Percentiles rank a stretch among this genome's conserved stretches.
These are phyloP conservation scores for Colletotrichum liriopes DNA, from an alignment of 2,329 filamentous ascomycete species.

Conservation along the genomic window DNA sequence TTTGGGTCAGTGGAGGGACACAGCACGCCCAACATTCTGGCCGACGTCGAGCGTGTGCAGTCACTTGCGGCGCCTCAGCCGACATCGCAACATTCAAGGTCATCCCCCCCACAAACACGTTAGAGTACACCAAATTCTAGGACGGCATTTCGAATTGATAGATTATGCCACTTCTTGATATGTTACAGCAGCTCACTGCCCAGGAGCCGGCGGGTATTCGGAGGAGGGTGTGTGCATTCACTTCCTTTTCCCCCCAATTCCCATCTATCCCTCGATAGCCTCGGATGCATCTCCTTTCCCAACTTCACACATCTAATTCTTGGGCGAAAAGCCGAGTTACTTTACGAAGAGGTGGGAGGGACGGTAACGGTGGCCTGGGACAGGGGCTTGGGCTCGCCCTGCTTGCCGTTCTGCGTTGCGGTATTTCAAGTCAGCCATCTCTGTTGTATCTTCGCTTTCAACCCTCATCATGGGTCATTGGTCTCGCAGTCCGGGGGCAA, in stretches of 20 bases:
- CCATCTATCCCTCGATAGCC: conserved; percentile 36
- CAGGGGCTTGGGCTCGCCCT: conserved; percentile 86
- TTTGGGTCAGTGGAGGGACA: conserved; percentile 40
- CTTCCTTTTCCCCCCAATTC: conserved; percentile 11
- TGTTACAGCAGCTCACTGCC: conserved; percentile 41
- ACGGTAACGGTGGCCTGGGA: conserved; percentile 67
- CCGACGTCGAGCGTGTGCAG: conserved; percentile 8
- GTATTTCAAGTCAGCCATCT: conserved; percentile 47
- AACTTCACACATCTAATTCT: conserved; percentile 18
- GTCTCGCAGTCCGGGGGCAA: conserved; percentile 3
- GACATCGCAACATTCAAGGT: conserved; percentile 29
- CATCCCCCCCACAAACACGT: conserved; percentile 6
- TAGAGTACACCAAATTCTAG: not conserved
- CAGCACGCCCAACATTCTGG: conserved; percentile 38
- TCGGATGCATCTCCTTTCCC: not conserved
- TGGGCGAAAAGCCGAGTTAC: conserved; percentile 38
- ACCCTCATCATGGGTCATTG: conserved; percentile 1
- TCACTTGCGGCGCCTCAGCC: conserved; percentile 23
- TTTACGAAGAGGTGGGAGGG: conserved; percentile 57
- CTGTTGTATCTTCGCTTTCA: conserved; percentile 4
- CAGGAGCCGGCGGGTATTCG: conserved; percentile 37
- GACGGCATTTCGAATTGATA: conserved; percentile 39
- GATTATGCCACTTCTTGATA: conserved; percentile 39
- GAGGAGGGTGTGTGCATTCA: conserved; percentile 27
- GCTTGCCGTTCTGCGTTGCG: conserved; percentile 89